Conservation (phyloP, 1,284 basidiomycete species). For the Fomitopsis betulina region DNA sequence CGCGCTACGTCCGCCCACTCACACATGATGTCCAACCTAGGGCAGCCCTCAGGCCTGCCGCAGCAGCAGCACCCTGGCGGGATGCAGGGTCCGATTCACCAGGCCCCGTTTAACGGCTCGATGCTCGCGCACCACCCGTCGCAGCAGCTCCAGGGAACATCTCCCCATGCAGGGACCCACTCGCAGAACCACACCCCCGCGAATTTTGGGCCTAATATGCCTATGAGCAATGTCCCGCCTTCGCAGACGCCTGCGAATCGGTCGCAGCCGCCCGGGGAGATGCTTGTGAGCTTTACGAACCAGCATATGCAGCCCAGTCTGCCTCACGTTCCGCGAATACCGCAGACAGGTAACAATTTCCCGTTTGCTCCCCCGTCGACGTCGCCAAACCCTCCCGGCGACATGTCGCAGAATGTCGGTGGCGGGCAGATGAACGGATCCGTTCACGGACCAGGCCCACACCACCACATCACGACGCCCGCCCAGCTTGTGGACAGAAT, state of each 20-base stretch:
- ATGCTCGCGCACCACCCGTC: constrained; percentile 32
- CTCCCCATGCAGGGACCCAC: constrained; percentile 17
- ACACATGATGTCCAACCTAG: constrained; percentile 47
- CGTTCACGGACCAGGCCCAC: constrained; percentile 31
- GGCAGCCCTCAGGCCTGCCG: constrained; percentile 39
- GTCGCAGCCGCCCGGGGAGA: constrained; percentile 39
- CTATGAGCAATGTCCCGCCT: constrained; percentile 25
- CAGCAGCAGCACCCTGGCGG: constrained; percentile 35
- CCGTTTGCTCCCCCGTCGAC: constrained; percentile 39
- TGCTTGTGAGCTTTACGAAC: constrained; percentile 42
- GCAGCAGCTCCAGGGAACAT: constrained; percentile 17
- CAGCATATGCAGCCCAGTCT: constrained; percentile 35
- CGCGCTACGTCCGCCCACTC: constrained; percentile 36
- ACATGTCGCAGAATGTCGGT: constrained; percentile 30
- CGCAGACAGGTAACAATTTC: constrained; percentile 30
- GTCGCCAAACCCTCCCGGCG: constrained; percentile 39
- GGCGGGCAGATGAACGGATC: constrained; percentile 16
- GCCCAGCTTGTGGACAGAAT: constrained; percentile 54
- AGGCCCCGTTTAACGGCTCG: constrained; percentile 39
- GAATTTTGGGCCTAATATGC: constrained; percentile 11
- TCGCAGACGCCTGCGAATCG: constrained; percentile 26
- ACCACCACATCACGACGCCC: constrained; percentile 48
- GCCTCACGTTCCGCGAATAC: constrained; percentile 33
- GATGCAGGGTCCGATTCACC: constrained; percentile 32
- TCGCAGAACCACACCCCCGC: constrained; percentile 16